Percentiles rank a stretch among this genome's conserved stretches.
These are phyloP conservation scores for Linaria vulgaris DNA, from an alignment of 257 asterid genomes.

Conservation along the genomic window DNA sequence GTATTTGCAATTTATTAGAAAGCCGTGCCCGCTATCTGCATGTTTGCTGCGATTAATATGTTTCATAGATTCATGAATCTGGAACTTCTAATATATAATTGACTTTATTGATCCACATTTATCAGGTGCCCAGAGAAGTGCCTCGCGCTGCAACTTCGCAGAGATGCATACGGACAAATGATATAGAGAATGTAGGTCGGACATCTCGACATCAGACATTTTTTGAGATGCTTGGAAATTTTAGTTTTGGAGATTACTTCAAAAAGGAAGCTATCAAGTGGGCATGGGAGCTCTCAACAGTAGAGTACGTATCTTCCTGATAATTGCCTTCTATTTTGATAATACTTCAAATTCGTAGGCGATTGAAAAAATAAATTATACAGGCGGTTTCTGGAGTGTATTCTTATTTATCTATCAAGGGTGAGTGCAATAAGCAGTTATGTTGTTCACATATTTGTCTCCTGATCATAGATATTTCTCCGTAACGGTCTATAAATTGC, in stretches of 20 bases:
- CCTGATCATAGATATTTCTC: too few relatives aligned
- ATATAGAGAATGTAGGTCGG: conserved; percentile 87
- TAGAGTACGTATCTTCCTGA: conserved; percentile 56
- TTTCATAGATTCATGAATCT: too few relatives aligned
- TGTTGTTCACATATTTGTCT: too few relatives aligned
- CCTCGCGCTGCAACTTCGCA: conserved; percentile 94
- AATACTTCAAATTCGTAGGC: conserved; percentile 14
- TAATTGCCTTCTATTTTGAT: conserved; percentile 21
- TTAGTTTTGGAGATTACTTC: conserved; percentile 97
- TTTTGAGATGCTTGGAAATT: conserved; percentile 99
- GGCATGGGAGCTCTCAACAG: conserved; percentile 96
- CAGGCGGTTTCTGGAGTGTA: too few relatives aligned
- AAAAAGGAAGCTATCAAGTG: conserved; percentile 85
- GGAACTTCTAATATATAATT: neutral
- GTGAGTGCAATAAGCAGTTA: too few relatives aligned
- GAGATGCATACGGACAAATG: conserved; percentile 90
- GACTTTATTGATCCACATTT: conserved; percentile 26
- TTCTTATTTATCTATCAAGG: too few relatives aligned
- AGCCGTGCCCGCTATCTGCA: too few relatives aligned
- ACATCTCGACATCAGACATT: conserved; percentile 96
- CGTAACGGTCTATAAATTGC: too few relatives aligned
- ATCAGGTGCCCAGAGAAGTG: conserved; percentile 82
- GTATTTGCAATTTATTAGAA: too few relatives aligned
- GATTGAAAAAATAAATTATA: neutral
- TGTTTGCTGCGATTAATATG: too few relatives aligned